Evolutionary conservation across 176 grass and related monocot species (phyloP), one percentile per base, ranked within the genome.

Genomic region (Juncus effusus): DNA sequence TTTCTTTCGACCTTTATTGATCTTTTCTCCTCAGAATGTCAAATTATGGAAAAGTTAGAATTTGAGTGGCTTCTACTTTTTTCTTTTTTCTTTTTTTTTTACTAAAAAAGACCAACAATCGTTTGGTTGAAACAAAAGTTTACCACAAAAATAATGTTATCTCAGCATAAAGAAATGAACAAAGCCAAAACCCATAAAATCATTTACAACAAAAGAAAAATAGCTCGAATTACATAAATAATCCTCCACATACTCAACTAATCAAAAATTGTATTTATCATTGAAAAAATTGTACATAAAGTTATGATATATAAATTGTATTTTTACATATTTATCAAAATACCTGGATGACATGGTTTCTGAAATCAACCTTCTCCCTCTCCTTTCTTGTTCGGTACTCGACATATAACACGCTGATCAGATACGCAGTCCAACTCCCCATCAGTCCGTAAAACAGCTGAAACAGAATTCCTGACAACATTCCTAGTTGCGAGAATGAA

Each of bases 401-500:
- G 1, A 99, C 85, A 54, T 99, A 99, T 42, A 99, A 85, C 13
- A 87, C 69, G 42, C 94, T 99, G 54, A 99, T 99, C 9, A 99
- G 83, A 65, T 99, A 99, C 0, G 94, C 94, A 2, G 94, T 99
- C 88, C 89, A 99, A 59, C 85, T 90, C 3, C 94, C 94, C 94
- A 99, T 82, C 39, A 99, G 69, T 3, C 94, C 94, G 51, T 99
- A 99, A 54, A 99, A 83, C 15, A 99, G 73, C 80, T 93, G 88
- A 54, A 99, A 65, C 2, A 77, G 6, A 12, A 99, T 38, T 6
- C 94, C 94, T 0, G 88, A 93, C 40, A 49, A 77, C 94, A 99
- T 93, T 1, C 94, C 94, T 1, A 99, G 81, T 77, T 99, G 94
- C 50, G 94, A 93, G 81, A 99, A 99, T 1, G 94, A 99, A 80